Conservation (phyloP, 805 yeast genomes). For the Jamesozyma rosinii region DNA sequence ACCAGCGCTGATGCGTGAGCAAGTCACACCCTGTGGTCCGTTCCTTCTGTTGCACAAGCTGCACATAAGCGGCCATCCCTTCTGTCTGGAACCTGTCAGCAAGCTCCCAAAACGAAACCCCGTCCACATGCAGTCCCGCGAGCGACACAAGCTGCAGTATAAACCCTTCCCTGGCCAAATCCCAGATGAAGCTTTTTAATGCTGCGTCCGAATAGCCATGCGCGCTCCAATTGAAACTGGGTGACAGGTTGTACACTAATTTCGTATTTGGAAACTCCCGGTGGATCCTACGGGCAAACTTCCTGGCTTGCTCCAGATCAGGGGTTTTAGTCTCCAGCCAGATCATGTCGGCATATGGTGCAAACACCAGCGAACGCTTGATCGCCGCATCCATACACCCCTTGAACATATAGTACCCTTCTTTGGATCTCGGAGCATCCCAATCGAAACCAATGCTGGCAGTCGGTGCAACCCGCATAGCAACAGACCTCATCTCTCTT, state of each 20-base stretch:
- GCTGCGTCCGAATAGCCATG: conserved; percentile 44
- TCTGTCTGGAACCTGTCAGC: conserved; percentile 39
- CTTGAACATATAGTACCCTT: conserved; percentile 44
- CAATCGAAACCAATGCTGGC: conserved; percentile 40
- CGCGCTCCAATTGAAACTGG: conserved; percentile 51
- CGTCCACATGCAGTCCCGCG: conserved; percentile 51
- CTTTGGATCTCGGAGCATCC: conserved; percentile 52
- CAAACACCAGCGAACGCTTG: conserved; percentile 43
- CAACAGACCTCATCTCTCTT: conserved; percentile 17
- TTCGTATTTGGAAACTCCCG: conserved; percentile 41
- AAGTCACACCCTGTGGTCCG: conserved; percentile 40
- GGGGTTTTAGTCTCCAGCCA: conserved; percentile 61
- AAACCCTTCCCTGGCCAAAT: conserved; percentile 48
- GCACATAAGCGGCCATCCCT: conserved; percentile 55
- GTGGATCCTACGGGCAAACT: conserved; percentile 40
- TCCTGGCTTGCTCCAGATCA: conserved; percentile 40
- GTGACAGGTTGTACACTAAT: conserved; percentile 52
- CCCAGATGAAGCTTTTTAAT: conserved; percentile 42
- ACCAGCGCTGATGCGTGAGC: conserved; percentile 54
- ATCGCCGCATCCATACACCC: conserved; percentile 47
- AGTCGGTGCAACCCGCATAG: conserved; percentile 26
- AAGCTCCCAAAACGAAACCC: conserved; percentile 42
- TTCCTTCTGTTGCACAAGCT: conserved; percentile 41
- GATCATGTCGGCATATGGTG: conserved; percentile 50
- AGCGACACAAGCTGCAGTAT: conserved; percentile 51